A percentile compares a stretch with the other conserved stretches of the same genome.
These are phyloP conservation scores for Hydrangea macrophylla DNA, from an alignment of 148 eudicot species.

Conservation along the genomic window DNA sequence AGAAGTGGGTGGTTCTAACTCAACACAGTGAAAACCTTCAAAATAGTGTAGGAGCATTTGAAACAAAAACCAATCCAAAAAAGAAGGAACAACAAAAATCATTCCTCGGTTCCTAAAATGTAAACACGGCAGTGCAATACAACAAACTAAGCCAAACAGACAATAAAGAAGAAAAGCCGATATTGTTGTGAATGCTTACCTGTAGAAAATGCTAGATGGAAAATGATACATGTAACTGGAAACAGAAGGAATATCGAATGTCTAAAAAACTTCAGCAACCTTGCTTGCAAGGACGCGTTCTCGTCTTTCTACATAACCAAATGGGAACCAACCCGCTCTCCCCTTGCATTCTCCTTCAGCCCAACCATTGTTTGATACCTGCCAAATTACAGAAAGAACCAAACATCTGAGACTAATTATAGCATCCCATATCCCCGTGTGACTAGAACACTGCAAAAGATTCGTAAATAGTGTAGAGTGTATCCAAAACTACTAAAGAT, in stretches of 20 bases:
- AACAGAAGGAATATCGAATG: background rate
- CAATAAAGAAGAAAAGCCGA: background rate
- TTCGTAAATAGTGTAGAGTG: background rate
- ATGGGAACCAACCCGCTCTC: conserved; percentile 94
- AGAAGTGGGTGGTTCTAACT: no score
- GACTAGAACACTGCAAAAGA: background rate
- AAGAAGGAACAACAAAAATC: background rate
- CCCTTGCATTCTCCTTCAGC: conserved; percentile 99
- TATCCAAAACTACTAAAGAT: no score
- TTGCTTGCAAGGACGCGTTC: conserved; percentile 95
- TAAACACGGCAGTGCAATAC: background rate
- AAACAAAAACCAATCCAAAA: no score
- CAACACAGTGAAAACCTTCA: no score
- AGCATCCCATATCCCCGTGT: background rate
- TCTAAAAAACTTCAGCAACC: conserved; percentile 72
- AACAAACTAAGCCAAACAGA: background rate
- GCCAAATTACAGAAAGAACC: background rate
- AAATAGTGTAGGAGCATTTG: no score
- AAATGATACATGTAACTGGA: background rate
- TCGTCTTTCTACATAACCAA: conserved; percentile 87
- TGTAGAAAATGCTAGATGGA: background rate
- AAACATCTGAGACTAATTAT: background rate
- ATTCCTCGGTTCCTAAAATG: background rate
- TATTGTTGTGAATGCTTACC: background rate
- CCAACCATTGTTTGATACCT: conserved; percentile 92